phyloP scores from a whole-genome alignment of 768 basidiomycete species.

The Auricularia sp. region DNA sequence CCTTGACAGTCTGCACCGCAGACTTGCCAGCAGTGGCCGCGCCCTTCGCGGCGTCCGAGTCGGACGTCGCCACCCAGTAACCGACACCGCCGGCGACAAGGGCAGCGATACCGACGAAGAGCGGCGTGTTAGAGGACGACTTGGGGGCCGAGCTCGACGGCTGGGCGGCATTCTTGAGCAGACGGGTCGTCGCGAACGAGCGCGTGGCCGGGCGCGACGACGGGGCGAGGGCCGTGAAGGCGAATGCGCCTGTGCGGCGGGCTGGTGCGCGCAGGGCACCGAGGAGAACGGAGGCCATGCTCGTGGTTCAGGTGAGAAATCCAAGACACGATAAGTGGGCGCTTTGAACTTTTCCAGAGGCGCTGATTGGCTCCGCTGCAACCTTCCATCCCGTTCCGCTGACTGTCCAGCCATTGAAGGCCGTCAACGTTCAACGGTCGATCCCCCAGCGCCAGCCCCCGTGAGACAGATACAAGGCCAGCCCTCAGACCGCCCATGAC shows the following conservation, averaged over 20 bases:
- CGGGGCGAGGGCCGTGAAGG: conserved; percentile 17
- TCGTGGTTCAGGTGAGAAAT: neutral
- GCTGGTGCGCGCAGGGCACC: conserved; percentile 7
- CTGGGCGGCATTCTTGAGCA: neutral
- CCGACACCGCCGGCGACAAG: conserved; percentile 49
- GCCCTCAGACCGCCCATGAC: neutral
- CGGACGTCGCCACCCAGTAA: conserved; percentile 47
- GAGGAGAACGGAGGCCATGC: neutral
- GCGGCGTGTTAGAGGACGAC: conserved; percentile 30
- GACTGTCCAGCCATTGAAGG: neutral
- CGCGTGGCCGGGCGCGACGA: conserved; percentile 11
- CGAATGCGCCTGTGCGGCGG: conserved; percentile 5
- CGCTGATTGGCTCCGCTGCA: neutral
- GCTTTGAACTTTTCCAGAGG: neutral
- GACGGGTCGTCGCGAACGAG: neutral
- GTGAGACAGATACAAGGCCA: neutral
- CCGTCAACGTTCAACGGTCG: too few species aligned
- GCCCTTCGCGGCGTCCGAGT: conserved; percentile 37
- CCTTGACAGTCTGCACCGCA: conserved; percentile 51
- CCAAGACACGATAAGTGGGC: neutral
- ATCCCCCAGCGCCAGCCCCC: neutral
- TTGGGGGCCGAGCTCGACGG: conserved; percentile 4
- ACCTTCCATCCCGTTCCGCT: neutral
- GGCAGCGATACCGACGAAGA: conserved; percentile 54
- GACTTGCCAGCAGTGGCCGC: conserved; percentile 49